phyloP scores from a whole-genome alignment of 805 yeast species.

The Zygotorulaspora florentina region DNA sequence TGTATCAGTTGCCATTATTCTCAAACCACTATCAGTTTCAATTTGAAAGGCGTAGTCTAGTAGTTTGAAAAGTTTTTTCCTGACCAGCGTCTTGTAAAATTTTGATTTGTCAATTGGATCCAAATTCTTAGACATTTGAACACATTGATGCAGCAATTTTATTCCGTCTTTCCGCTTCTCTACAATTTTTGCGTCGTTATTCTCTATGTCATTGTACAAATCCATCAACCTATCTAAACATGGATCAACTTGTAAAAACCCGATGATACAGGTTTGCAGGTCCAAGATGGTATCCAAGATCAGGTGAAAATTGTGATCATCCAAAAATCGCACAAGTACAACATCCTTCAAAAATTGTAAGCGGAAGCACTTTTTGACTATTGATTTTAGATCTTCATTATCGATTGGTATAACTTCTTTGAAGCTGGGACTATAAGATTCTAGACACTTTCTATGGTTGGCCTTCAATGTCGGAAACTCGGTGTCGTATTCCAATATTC shows the following conservation, averaged over 20 bases:
- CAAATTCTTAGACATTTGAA: slow-evolving; percentile 64
- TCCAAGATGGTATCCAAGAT: slow-evolving; percentile 43
- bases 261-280: slow-evolving; percentile 33
- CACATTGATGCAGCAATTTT: slow-evolving; percentile 72
- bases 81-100: slow-evolving; percentile 60
- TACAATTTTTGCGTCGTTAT: slow-evolving; percentile 9
- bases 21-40: slow-evolving; percentile 37
- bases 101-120: slow-evolving; percentile 60
- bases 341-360: slow-evolving; percentile 83
- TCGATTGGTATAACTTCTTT: slow-evolving; percentile 67
- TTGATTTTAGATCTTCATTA: slow-evolving; percentile 44
- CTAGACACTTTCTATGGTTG: slow-evolving; percentile 67
- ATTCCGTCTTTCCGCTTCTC: slow-evolving; percentile 63
- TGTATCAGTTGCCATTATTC: slow-evolving; percentile 75
- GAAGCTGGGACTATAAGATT: slow-evolving; percentile 46
- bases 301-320: slow-evolving; percentile 69
- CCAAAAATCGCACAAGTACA: slow-evolving; percentile 73
- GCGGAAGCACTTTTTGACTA: slow-evolving; percentile 71
- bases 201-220: slow-evolving; percentile 41
- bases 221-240: slow-evolving; percentile 59
- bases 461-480: slow-evolving; percentile 79
- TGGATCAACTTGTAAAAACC: slow-evolving; percentile 30
- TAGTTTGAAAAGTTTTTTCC: slow-evolving; percentile 65
- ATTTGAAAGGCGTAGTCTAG: slow-evolving; percentile 68
- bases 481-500: slow-evolving; percentile 86